Evolutionary conservation across 2,329 filamentous ascomycete species (phyloP).

Genomic region (Alternaria sp.): DNA sequence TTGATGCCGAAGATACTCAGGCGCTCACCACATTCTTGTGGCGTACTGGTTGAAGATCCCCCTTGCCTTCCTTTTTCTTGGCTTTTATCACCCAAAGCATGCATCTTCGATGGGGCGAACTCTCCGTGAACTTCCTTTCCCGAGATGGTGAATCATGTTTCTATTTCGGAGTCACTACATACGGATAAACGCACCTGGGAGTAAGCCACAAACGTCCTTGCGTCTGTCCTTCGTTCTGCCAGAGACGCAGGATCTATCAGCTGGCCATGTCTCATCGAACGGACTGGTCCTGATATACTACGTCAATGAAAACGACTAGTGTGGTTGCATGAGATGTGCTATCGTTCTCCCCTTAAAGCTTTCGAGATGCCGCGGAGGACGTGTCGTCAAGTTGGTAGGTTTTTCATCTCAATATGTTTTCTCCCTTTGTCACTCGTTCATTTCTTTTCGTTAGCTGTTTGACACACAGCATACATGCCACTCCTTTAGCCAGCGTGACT

Average conservation of each 20-base stretch:
- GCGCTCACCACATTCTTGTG: neutral
- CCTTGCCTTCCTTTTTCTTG: slow-evolving; percentile 14
- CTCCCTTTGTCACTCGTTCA: slow-evolving; percentile 13
- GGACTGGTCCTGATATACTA: slow-evolving; percentile 5
- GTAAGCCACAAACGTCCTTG: slow-evolving; percentile 11
- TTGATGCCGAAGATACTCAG: neutral
- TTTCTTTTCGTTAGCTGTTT: slow-evolving; percentile 11
- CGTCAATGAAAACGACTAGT: slow-evolving; percentile 2
- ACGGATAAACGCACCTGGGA: slow-evolving; percentile 6
- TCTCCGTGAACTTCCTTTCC: slow-evolving; percentile 6
- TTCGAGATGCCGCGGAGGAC: neutral
- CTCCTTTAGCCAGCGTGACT: slow-evolving; percentile 13
- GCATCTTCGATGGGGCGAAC: slow-evolving; percentile 6
- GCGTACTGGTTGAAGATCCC: slow-evolving; percentile 1
- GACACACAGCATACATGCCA: slow-evolving; percentile 5
- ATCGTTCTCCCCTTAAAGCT: slow-evolving; percentile 8
- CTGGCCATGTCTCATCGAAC: slow-evolving; percentile 14
- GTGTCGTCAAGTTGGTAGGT: neutral
- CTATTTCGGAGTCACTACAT: slow-evolving; percentile 9
- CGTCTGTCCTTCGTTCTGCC: slow-evolving; percentile 12
- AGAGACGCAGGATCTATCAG: slow-evolving; percentile 3
- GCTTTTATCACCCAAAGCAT: slow-evolving; percentile 7
- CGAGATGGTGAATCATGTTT: slow-evolving; percentile 7
- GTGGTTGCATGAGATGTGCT: neutral
- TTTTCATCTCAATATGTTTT: slow-evolving; percentile 16